These are phyloP conservation scores for Syzygium aromaticum DNA, from an alignment of 345 rosid species.

Conservation along the genomic window DNA sequence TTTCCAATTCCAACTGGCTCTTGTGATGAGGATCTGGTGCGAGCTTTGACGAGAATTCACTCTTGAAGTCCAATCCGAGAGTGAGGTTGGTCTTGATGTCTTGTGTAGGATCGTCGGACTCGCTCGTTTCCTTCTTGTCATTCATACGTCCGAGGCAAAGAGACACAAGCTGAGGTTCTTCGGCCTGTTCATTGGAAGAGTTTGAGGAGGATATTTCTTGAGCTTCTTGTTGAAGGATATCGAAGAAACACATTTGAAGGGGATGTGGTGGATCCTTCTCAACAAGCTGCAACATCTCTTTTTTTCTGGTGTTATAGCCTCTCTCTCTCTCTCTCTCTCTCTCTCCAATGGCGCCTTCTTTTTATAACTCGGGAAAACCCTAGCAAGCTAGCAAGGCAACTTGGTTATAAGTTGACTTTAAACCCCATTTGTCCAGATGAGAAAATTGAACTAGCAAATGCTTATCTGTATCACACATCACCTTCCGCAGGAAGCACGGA, in stretches of 20 bases:
- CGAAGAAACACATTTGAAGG: slow-evolving; percentile 53
- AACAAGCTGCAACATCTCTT: slow-evolving; percentile 38
- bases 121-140: slow-evolving; percentile 20
- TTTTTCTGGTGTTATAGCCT: slow-evolving; percentile 62
- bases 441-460: background rate
- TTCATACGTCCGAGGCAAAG: slow-evolving; percentile 56
- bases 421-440: background rate
- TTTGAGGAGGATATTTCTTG: slow-evolving; percentile 6
- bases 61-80: slow-evolving; percentile 34
- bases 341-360: slow-evolving; percentile 20
- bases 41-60: background rate
- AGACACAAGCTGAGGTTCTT: slow-evolving; percentile 50
- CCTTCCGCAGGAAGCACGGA: background rate
- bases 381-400: background rate
- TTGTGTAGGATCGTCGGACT: slow-evolving; percentile 15
- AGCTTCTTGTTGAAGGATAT: slow-evolving; percentile 37
- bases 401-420: background rate
- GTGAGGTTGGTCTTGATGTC: slow-evolving; percentile 39
- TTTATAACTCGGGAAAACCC: background rate
- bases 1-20: slow-evolving; percentile 26
- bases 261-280: slow-evolving; percentile 53
- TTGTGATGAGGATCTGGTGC: background rate
- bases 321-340: slow-evolving; percentile 59
- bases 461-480: background rate
- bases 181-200: slow-evolving; percentile 4